Percentiles rank a stretch among this genome's conserved stretches.
Evolutionary conservation across 2,329 filamentous ascomycete species (phyloP).

Genomic region (Chaetomium strumarium): DNA sequence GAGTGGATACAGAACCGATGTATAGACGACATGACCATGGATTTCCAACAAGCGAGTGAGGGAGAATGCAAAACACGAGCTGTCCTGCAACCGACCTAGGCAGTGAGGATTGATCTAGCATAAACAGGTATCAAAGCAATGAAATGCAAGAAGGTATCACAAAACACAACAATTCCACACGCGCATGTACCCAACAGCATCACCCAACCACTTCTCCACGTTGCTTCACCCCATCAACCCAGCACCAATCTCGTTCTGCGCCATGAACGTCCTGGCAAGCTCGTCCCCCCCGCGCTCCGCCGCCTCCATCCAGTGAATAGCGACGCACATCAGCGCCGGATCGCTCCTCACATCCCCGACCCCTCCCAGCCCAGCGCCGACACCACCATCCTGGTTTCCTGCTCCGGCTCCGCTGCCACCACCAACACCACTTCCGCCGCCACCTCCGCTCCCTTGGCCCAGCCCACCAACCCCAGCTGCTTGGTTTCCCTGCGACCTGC

Average conservation of each 20-base stretch:
- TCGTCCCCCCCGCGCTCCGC: constrained; percentile 81
- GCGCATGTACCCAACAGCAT: not conserved
- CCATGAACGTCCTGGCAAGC: constrained; percentile 74
- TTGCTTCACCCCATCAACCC: constrained; percentile 15
- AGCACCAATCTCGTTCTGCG: constrained; percentile 45
- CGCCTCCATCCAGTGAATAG: constrained; percentile 95
- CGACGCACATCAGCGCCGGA: constrained; percentile 84
- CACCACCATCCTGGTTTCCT: constrained; percentile 24
- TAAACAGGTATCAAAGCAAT: not conserved
- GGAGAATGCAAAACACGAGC: not conserved
- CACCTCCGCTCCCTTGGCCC: constrained; percentile 35
- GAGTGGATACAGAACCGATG: too few relatives aligned
- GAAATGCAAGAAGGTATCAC: constrained; percentile 11
- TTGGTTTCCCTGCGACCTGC: not conserved
- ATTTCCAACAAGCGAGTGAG: too few relatives aligned
- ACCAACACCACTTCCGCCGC: constrained; percentile 26
- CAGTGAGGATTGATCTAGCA: too few relatives aligned
- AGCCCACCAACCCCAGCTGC: constrained; percentile 21
- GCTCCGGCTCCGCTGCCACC: constrained; percentile 19
- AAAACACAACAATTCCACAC: not conserved
- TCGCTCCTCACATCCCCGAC: constrained; percentile 61
- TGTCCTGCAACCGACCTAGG: not conserved
- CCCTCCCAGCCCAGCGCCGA: constrained; percentile 24
- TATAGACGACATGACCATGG: too few relatives aligned
- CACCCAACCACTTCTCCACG: not conserved